Base-by-base conservation (phyloP, 345 rosid genomes). In the Brassica rapa region DNA sequence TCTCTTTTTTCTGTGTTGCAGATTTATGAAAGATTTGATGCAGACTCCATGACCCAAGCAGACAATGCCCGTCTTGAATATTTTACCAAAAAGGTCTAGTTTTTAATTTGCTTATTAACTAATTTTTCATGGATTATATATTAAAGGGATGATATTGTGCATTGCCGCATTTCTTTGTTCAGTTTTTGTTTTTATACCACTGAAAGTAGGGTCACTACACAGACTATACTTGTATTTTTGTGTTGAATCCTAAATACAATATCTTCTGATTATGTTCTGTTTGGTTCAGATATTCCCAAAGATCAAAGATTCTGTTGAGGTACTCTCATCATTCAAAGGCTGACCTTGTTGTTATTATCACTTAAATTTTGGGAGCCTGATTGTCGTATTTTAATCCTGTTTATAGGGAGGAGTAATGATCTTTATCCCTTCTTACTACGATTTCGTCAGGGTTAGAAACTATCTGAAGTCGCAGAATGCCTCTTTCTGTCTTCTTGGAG, bases 251-350 rank as follows among this genome's bases (percentile, higher is more conserved):
- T 6, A 46, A 27, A 51, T 49, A 70, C 60, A 56, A 70, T 15
- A 29, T 19, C 62, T 74, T 27, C 56, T 56, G 35, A 76, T 72
- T 65, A 33, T 73, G 83, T 80, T 85, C 72, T 76, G 55, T 87
- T 79, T 33, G 63, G 29, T 83, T 87, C 88, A 92, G 98, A 93
- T 94, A 30, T 94, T 90, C 75, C 97, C 98, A 53, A 94, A 91
- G 86, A 88, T 94, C 60, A 92, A 92, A 79, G 98, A 92, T 80
- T 88, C 97, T 10, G 68, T 83, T 77, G 90, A 91, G 96, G 98
- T 91, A 85, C 62, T 43, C 74, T 63, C 9, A 16, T 63, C 66
- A 80, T 64, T 63, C 71, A 30, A 70, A 74, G 37, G 66, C 79
- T 51, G 30, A 67, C 63, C 37, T 73, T 51, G 61, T 32, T 30